phyloP scores from a whole-genome alignment of 2,329 filamentous ascomycete genomes.

The Trematosphaeria pertusa region DNA sequence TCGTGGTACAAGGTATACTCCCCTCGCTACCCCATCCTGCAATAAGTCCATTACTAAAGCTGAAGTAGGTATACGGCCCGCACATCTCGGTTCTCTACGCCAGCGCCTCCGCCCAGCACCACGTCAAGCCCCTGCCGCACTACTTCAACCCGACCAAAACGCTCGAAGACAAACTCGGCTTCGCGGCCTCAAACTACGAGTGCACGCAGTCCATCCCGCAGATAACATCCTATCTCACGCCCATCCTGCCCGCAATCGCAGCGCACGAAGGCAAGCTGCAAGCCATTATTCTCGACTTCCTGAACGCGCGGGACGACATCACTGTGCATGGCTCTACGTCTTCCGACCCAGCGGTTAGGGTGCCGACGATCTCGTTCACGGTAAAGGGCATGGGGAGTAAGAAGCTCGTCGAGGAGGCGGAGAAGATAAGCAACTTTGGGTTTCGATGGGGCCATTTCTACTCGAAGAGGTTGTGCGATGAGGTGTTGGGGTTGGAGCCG shows the following conservation, averaged over 20 bases:
- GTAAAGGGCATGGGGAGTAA: slow-evolving; percentile 64
- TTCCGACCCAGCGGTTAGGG: slow-evolving; percentile 57
- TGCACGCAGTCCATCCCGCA: slow-evolving; percentile 67
- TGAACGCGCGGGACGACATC: slow-evolving; percentile 60
- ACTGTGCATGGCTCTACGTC: slow-evolving; percentile 66
- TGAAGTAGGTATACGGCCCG: slow-evolving; percentile 70
- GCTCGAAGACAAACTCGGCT: slow-evolving; percentile 71
- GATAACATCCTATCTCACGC: slow-evolving; percentile 67
- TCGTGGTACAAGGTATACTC: slow-evolving; percentile 75
- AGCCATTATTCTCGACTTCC: slow-evolving; percentile 64
- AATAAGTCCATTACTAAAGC: neutral
- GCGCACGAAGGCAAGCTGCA: slow-evolving; percentile 69
- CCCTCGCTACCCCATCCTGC: neutral
- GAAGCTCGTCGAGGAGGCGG: slow-evolving; percentile 67
- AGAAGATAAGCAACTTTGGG: slow-evolving; percentile 65
- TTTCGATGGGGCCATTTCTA: slow-evolving; percentile 75
- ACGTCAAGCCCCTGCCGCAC: slow-evolving; percentile 66
- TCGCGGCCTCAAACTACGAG: slow-evolving; percentile 76
- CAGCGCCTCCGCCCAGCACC: slow-evolving; percentile 61
- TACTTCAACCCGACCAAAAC: slow-evolving; percentile 70
- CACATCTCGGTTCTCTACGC: slow-evolving; percentile 76
- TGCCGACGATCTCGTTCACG: slow-evolving; percentile 72
- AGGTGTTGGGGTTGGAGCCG: slow-evolving; percentile 64
- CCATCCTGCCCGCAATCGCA: slow-evolving; percentile 53
- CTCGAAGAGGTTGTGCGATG: slow-evolving; percentile 66